These are phyloP conservation scores for Elaeagnus macrophylla DNA, from an alignment of 306 rosid species.

Conservation along the genomic window DNA sequence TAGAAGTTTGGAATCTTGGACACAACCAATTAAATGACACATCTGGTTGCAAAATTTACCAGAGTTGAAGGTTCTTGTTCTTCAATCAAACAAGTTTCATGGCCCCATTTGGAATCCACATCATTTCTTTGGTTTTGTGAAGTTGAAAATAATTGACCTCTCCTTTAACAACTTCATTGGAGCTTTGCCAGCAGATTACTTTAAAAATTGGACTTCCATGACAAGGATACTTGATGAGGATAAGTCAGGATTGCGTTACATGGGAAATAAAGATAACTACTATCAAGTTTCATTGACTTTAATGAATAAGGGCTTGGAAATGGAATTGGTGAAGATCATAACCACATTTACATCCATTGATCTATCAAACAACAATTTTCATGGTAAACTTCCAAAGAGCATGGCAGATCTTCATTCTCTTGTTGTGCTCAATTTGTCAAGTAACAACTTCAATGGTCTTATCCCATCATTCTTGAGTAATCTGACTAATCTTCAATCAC, in stretches of 20 bases:
- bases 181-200: neutral
- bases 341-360: neutral
- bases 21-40: neutral
- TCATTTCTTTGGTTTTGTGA: neutral
- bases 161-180: conserved; percentile 1
- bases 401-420: neutral
- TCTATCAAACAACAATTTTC: neutral
- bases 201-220: conserved; percentile 2
- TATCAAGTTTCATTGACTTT: neutral
- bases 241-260: neutral
- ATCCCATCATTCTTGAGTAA: neutral
- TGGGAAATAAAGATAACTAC: neutral
- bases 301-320: neutral
- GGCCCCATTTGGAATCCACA: conserved; percentile 6
- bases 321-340: neutral
- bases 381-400: neutral
- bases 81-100: neutral
- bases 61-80: neutral
- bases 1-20: conserved; percentile 6
- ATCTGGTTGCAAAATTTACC: neutral
- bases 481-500: neutral
- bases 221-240: neutral
- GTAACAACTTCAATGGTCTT: neutral
- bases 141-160: neutral
- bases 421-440: neutral